Percentiles rank a stretch among this genome's conserved stretches.
phyloP scores from a whole-genome alignment of 1,139 yeast species.

The Maudiozyma humilis region DNA sequence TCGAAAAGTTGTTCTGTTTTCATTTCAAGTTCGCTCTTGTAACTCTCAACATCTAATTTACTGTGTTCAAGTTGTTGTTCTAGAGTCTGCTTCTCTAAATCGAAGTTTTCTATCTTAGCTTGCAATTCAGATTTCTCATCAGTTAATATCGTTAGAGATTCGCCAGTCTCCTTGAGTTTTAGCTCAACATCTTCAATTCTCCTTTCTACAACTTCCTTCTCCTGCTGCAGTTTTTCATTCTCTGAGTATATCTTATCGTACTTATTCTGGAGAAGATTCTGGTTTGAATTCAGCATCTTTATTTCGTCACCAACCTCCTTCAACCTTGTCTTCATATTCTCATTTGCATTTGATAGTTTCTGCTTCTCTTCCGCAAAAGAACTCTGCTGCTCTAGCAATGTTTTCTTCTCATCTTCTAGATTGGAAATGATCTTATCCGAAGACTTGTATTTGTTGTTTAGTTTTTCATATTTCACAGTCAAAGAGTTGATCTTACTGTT shows the following conservation, averaged over 20 bases:
- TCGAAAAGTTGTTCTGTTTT: background rate
- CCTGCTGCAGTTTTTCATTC: slow-evolving; percentile 11
- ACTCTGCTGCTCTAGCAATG: slow-evolving; percentile 30
- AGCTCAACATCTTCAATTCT: background rate
- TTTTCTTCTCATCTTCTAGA: background rate
- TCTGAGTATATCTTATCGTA: slow-evolving; percentile 20
- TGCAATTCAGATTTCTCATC: background rate
- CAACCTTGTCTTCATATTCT: slow-evolving; percentile 21
- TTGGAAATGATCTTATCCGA: background rate
- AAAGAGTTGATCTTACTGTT: slow-evolving; percentile 18
- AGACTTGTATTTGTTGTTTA: slow-evolving; percentile 43
- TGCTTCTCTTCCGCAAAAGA: slow-evolving; percentile 30
- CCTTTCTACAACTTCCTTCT: slow-evolving; percentile 8
- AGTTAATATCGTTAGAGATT: background rate
- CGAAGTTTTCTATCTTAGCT: background rate
- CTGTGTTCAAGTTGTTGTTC: background rate
- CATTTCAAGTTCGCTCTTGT: background rate
- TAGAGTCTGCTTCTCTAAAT: background rate
- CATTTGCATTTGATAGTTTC: slow-evolving; percentile 31
- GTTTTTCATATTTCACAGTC: slow-evolving; percentile 30
- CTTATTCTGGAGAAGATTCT: slow-evolving; percentile 27
- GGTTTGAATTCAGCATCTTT: slow-evolving; percentile 27
- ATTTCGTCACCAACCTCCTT: slow-evolving; percentile 24
- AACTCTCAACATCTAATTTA: background rate
- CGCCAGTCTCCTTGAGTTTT: background rate